phyloP scores from a whole-genome alignment of 176 grass and related monocot genomes.

The Hordeum vulgare region MorexV3_pseudomolecules_assembly NC_058522.1:515543301-515543800 shows the following conservation, averaged over 20 bases:
- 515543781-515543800: background rate
- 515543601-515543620: background rate
- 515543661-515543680: background rate
- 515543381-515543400: background rate
- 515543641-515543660: background rate
- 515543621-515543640: background rate
- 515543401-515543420: background rate
- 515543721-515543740: background rate
- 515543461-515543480: background rate
- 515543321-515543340: background rate
- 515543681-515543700: too few relatives aligned
- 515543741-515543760: background rate
- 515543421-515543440: background rate
- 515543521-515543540: background rate
- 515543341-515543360: background rate
- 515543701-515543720: too few relatives aligned
- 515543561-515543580: background rate
- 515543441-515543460: background rate
- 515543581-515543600: background rate
- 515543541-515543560: background rate
- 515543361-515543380: background rate
- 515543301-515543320: background rate
- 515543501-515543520: too few relatives aligned
- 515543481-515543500: too few relatives aligned
- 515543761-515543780: background rate